Evolutionary conservation across 306 rosid species (phyloP).

Genomic region (Pyrus betulifolia): DNA sequence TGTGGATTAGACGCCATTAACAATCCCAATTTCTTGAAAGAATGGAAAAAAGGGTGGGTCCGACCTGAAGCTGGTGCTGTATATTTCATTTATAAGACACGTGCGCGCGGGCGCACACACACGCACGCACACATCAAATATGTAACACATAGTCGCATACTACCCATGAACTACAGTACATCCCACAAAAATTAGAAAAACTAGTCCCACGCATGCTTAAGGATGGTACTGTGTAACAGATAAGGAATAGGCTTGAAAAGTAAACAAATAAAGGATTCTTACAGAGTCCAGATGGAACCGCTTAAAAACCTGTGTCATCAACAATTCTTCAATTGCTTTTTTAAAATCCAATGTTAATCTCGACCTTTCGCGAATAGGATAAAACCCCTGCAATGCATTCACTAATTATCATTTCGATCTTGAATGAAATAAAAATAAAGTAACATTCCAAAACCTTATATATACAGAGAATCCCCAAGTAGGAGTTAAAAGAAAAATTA

Average conservation of each 20-base stretch:
- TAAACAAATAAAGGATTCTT: constrained; percentile 20
- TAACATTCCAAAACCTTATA: constrained; percentile 3
- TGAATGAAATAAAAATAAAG: neutral
- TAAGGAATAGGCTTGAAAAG: neutral
- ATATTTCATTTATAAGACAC: neutral
- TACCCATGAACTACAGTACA: neutral
- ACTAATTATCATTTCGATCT: constrained; percentile 1
- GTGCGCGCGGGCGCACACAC: too few species aligned
- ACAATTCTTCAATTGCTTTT: constrained; percentile 43
- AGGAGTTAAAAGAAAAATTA: neutral
- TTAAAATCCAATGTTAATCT: constrained; percentile 42
- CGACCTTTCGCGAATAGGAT: constrained; percentile 76
- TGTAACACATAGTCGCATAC: neutral
- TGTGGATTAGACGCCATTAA: neutral
- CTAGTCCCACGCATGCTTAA: neutral
- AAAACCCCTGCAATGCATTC: constrained; percentile 56
- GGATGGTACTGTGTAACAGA: neutral
- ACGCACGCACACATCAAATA: too few species aligned
- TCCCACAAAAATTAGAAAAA: neutral
- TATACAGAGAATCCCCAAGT: neutral
- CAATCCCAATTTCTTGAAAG: neutral
- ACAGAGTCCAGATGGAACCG: constrained; percentile 36
- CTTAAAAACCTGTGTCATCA: constrained; percentile 33
- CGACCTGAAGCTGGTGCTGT: neutral
- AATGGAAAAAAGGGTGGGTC: neutral